Evolutionary conservation across 129 eudicot species (phyloP).

Genomic region (sunflower (Helianthus annuus)): DNA sequence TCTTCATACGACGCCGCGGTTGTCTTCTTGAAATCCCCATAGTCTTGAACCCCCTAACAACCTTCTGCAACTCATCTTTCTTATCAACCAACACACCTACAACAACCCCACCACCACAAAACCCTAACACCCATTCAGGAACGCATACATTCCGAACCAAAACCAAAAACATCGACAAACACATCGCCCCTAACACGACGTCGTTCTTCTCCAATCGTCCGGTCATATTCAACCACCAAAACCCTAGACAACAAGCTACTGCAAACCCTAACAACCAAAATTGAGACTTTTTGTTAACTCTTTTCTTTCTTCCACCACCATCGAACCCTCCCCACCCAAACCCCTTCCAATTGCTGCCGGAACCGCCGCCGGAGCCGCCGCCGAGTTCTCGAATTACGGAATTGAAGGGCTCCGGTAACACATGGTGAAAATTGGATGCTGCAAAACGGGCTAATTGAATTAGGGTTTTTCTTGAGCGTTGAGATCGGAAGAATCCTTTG

Average conservation of each 20-base stretch:
- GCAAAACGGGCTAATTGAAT: constrained; percentile 32
- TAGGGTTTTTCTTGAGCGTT: constrained; percentile 33
- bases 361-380: constrained; percentile 6
- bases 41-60: constrained; percentile 22
- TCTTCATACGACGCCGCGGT: constrained; percentile 28
- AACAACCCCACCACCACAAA: constrained; percentile 38
- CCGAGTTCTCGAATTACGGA: constrained; percentile 25
- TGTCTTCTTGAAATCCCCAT: constrained; percentile 24
- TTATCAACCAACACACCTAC: constrained; percentile 22
- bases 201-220: constrained; percentile 26
- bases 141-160: constrained; percentile 24
- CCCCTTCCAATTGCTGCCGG: constrained; percentile 32
- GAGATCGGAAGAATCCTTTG: constrained; percentile 21
- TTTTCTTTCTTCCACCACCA: constrained; percentile 32
- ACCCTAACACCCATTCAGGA: constrained; percentile 43
- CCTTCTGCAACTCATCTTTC: constrained; percentile 27
- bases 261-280: constrained; percentile 29
- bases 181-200: constrained; percentile 27
- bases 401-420: constrained; percentile 32
- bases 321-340: constrained; percentile 38
- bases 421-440: constrained; percentile 32
- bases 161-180: constrained; percentile 29
- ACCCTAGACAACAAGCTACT: constrained; percentile 27
- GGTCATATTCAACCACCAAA: constrained; percentile 16
- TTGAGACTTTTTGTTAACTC: constrained; percentile 17